These are phyloP conservation scores for Pisolithus thermaeus DNA, from an alignment of 1,284 basidiomycete genomes.

Conservation along the genomic window DNA sequence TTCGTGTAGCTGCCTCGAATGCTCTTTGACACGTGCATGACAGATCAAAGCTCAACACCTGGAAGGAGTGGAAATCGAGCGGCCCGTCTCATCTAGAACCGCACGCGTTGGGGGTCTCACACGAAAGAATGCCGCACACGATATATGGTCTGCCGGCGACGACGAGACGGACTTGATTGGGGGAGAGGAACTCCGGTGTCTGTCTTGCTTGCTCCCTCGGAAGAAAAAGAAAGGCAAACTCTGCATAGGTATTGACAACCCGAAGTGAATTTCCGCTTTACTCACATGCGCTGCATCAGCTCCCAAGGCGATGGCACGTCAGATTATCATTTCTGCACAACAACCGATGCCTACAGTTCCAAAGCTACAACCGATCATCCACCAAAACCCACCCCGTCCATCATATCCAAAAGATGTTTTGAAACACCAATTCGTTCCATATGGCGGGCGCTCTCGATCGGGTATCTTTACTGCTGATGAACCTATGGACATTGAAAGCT, in stretches of 20 bases:
- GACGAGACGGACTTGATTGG: slow-evolving; percentile 36
- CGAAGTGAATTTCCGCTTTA: neutral
- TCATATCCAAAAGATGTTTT: slow-evolving; percentile 55
- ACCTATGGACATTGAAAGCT: slow-evolving; percentile 18
- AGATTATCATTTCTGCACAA: slow-evolving; percentile 51
- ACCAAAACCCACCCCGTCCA: slow-evolving; percentile 50
- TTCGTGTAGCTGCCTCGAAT: neutral
- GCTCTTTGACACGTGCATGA: slow-evolving; percentile 2
- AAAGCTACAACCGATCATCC: slow-evolving; percentile 22
- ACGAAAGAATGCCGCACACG: slow-evolving; percentile 50
- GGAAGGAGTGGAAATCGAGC: slow-evolving; percentile 42
- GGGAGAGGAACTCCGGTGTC: slow-evolving; percentile 56
- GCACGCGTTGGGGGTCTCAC: slow-evolving; percentile 41
- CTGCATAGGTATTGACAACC: slow-evolving; percentile 42
- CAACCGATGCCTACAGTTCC: slow-evolving; percentile 34
- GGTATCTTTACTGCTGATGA: slow-evolving; percentile 6
- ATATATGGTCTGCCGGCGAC: slow-evolving; percentile 57
- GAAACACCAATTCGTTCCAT: slow-evolving; percentile 59
- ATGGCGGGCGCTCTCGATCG: slow-evolving; percentile 41
- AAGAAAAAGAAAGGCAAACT: slow-evolving; percentile 53
- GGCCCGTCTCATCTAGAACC: slow-evolving; percentile 33
- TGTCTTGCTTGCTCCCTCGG: slow-evolving; percentile 61
- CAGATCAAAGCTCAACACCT: slow-evolving; percentile 65
- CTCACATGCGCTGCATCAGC: slow-evolving; percentile 32
- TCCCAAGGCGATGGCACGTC: slow-evolving; percentile 50